These are phyloP conservation scores for Salvia sclarea DNA, from an alignment of 305 asterid species.

Conservation along the genomic window DNA sequence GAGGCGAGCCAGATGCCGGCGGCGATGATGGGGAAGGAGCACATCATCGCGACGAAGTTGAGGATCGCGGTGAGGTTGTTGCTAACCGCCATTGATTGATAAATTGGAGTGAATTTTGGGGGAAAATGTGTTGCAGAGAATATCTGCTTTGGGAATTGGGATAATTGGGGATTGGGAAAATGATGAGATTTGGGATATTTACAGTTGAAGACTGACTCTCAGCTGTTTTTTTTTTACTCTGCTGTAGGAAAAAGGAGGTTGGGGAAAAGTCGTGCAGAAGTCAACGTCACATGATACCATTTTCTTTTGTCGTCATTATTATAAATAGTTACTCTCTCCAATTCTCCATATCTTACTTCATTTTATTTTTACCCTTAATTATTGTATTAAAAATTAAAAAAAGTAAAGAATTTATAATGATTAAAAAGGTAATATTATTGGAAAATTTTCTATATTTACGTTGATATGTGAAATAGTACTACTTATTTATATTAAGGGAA, in stretches of 20 bases:
- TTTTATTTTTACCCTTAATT: no score
- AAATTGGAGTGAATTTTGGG: no score
- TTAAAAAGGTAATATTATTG: no score
- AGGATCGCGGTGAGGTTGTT: conserved; percentile 73
- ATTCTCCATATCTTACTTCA: no score
- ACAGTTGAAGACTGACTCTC: neutral
- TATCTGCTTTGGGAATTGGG: conserved; percentile 23
- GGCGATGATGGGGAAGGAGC: conserved; percentile 78
- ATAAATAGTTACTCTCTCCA: no score
- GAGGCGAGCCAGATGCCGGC: conserved; percentile 85
- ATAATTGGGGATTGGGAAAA: neutral
- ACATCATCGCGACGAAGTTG: conserved; percentile 77
- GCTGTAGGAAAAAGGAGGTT: no score
- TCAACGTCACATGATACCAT: neutral
- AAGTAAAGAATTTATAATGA: no score
- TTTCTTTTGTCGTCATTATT: no score
- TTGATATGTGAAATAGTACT: no score
- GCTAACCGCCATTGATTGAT: conserved; percentile 63
- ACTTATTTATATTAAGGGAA: no score
- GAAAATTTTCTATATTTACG: no score
- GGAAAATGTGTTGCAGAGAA: neutral
- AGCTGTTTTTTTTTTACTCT: neutral
- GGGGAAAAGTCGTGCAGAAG: neutral
- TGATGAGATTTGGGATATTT: neutral
- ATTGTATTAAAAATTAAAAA: no score